These are phyloP conservation scores for Solanum peruvianum DNA, from an alignment of 257 asterid species.

Conservation along the genomic window DNA sequence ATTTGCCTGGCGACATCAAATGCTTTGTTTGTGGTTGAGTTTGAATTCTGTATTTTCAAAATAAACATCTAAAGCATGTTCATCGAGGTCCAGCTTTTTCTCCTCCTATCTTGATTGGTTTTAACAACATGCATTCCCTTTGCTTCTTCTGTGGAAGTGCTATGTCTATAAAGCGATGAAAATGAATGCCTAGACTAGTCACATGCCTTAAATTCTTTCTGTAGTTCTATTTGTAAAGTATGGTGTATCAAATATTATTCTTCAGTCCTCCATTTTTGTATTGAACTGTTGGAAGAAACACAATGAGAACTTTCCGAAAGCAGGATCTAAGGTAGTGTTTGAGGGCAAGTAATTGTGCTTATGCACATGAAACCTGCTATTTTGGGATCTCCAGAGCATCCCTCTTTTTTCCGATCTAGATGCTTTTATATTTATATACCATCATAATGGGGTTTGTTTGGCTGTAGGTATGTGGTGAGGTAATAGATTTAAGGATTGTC, in stretches of 20 bases:
- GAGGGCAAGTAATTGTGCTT: neutral
- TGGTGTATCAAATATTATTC: neutral
- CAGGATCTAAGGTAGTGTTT: neutral
- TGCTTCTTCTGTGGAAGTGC: neutral
- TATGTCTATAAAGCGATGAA: neutral
- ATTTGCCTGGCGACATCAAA: neutral
- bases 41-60: neutral
- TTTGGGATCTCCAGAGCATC: neutral
- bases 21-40: no score
- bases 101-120: neutral
- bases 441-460: neutral
- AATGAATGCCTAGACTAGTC: neutral
- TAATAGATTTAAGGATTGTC: neutral
- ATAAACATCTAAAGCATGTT: neutral
- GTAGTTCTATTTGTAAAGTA: neutral
- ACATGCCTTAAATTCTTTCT: neutral
- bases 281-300: neutral
- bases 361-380: neutral
- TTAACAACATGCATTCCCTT: neutral
- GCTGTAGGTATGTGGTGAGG: neutral
- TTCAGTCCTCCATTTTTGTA: neutral
- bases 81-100: neutral
- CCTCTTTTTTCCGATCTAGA: neutral
- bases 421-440: neutral
- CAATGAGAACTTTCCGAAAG: neutral